Conservation (phyloP, 108 stramenopile species). For the Phaeodactylum tricornutum region DNA sequence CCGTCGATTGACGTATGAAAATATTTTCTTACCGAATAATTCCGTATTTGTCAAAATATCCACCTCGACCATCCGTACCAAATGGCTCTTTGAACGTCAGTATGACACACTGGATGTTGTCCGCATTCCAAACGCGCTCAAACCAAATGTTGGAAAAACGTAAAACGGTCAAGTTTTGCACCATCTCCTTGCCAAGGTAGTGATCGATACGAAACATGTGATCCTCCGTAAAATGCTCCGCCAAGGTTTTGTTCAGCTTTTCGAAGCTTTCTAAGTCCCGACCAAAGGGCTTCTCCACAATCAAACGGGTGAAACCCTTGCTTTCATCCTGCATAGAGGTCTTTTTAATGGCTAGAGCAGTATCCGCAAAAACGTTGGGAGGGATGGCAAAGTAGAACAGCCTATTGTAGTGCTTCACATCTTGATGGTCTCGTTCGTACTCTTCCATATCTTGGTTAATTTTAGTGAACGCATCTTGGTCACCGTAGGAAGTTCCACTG, state of each 20-base stretch:
- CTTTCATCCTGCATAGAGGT: conserved; percentile 49
- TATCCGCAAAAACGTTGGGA: conserved; percentile 88
- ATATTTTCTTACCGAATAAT: conserved; percentile 85
- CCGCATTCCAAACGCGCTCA: conserved; percentile 81
- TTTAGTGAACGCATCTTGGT: conserved; percentile 50
- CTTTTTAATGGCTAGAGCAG: conserved; percentile 66
- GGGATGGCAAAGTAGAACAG: conserved; percentile 98
- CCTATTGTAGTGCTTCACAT: conserved; percentile 34
- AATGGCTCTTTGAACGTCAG: conserved; percentile 84
- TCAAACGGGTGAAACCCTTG: conserved; percentile 84
- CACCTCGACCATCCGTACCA: conserved; percentile 87
- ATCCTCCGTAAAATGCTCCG: conserved; percentile 74
- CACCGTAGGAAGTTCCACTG: conserved; percentile 70
- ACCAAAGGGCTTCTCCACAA: conserved; percentile 99
- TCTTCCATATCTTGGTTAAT: conserved; percentile 23
- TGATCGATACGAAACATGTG: conserved; percentile 96
- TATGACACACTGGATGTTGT: conserved; percentile 60
- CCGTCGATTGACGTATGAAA: background rate
- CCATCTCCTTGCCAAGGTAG: conserved; percentile 99
- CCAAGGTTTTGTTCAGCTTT: conserved; percentile 50
- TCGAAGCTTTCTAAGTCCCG: conserved; percentile 79
- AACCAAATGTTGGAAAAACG: conserved; percentile 90
- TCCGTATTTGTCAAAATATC: conserved; percentile 62
- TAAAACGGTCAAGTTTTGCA: conserved; percentile 87
- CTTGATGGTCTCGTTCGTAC: conserved; percentile 19